A percentile compares a stretch with the other conserved stretches of the same genome.
Evolutionary conservation across 2,329 filamentous ascomycete genomes (phyloP).

Genomic region (Tolypocladium tundrense): DNA sequence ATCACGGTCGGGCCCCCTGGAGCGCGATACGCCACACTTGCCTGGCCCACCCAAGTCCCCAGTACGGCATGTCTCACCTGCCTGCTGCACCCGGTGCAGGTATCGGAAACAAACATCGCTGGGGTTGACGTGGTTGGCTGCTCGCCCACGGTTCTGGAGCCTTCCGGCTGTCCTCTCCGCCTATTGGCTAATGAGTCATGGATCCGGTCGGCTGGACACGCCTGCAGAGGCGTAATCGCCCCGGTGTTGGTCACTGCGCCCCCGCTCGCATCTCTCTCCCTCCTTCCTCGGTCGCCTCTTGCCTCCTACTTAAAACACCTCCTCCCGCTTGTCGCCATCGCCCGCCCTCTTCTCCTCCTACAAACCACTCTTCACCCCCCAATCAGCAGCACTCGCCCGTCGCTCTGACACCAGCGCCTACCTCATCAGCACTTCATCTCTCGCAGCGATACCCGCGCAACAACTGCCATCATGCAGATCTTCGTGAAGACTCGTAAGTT

Average conservation of each 20-base stretch:
- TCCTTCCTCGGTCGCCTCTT: slow-evolving; percentile 5
- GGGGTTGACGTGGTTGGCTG: too few relatives aligned
- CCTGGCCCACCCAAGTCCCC: slow-evolving; percentile 3
- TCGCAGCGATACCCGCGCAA: slow-evolving; percentile 14
- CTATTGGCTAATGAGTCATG: slow-evolving; percentile 28
- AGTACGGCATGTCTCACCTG: slow-evolving; percentile 8
- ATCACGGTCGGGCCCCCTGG: slow-evolving; percentile 3
- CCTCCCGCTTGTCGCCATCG: slow-evolving; percentile 11
- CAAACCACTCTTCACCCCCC: slow-evolving; percentile 7
- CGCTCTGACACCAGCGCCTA: slow-evolving; percentile 2
- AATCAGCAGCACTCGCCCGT: slow-evolving; percentile 4
- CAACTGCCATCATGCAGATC: slow-evolving; percentile 71
- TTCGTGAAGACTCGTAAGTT: slow-evolving; percentile 91
- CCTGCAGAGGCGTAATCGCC: slow-evolving; percentile 11
- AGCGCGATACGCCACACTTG: background rate
- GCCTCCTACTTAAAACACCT: slow-evolving; percentile 21
- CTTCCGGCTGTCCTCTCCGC: slow-evolving; percentile 17
- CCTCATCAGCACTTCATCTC: slow-evolving; percentile 9
- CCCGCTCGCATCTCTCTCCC: slow-evolving; percentile 12
- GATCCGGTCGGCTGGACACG: slow-evolving; percentile 8
- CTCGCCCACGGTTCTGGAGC: slow-evolving; percentile 23
- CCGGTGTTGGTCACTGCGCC: slow-evolving; percentile 18
- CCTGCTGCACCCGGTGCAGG: slow-evolving; percentile 4
- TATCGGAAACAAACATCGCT: slow-evolving; percentile 10
- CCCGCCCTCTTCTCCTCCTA: slow-evolving; percentile 5